phyloP scores from a whole-genome alignment of 768 basidiomycete genomes.

The Pulveroboletus sp. region DNA sequence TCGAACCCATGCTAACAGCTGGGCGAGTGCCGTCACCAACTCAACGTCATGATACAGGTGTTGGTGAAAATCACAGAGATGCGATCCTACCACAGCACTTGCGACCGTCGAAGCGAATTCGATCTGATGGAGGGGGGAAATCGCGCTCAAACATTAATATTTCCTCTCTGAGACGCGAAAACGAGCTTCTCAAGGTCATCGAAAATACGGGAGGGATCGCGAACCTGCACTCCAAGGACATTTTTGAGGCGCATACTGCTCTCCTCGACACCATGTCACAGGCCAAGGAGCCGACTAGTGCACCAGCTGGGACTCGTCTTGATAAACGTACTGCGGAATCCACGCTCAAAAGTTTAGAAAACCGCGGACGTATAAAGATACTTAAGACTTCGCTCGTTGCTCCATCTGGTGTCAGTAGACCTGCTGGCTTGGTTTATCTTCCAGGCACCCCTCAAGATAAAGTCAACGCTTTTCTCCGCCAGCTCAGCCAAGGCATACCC shows the following conservation, averaged over 20 bases:
- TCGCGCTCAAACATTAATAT: conserved; percentile 53
- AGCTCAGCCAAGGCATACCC: conserved; percentile 39
- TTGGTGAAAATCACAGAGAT: conserved; percentile 15
- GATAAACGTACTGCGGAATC: conserved; percentile 69
- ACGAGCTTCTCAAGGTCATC: conserved; percentile 68
- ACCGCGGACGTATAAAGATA: conserved; percentile 62
- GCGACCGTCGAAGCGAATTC: conserved; percentile 21
- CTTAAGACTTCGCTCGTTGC: conserved; percentile 61
- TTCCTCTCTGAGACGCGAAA: conserved; percentile 74
- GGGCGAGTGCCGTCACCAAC: background rate
- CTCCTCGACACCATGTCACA: conserved; percentile 54
- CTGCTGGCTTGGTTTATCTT: conserved; percentile 61
- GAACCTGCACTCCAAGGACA: conserved; percentile 62
- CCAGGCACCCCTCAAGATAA: conserved; percentile 49
- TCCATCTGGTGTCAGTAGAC: conserved; percentile 53
- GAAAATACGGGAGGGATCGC: conserved; percentile 61
- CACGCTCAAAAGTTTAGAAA: conserved; percentile 58
- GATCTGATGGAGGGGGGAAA: conserved; percentile 10
- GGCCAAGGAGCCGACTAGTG: conserved; percentile 66
- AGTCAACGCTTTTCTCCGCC: conserved; percentile 54
- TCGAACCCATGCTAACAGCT: background rate
- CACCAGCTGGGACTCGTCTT: conserved; percentile 58
- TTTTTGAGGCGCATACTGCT: conserved; percentile 60
- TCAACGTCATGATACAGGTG: background rate
- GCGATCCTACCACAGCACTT: background rate